Conservation (phyloP, 1,139 yeast species). For the Blastobotrys capitulatus region DNA sequence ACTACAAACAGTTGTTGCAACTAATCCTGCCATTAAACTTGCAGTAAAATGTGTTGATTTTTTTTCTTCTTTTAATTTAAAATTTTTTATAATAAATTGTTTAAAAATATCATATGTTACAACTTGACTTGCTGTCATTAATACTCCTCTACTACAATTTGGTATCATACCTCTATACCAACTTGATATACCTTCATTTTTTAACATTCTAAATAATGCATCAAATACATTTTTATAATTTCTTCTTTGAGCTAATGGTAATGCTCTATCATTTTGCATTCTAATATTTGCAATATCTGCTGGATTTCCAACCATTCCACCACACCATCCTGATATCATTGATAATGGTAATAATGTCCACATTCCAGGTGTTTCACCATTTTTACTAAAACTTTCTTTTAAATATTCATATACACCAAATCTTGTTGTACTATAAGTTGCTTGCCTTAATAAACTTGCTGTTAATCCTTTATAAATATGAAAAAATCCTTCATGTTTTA, state of each 20-base stretch:
- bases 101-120: slow-evolving; percentile 83
- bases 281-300: slow-evolving; percentile 83
- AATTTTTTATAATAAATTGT: slow-evolving; percentile 45
- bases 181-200: slow-evolving; percentile 56
- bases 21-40: slow-evolving; percentile 72
- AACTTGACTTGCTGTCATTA: slow-evolving; percentile 90
- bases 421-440: slow-evolving; percentile 80
- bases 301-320: slow-evolving; percentile 84
- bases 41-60: slow-evolving; percentile 73
- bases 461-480: slow-evolving; percentile 75
- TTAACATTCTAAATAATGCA: slow-evolving; percentile 57
- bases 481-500: slow-evolving; percentile 57
- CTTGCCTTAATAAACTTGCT: slow-evolving; percentile 79
- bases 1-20: slow-evolving; percentile 85
- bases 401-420: slow-evolving; percentile 78
- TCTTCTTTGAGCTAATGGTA: slow-evolving; percentile 61
- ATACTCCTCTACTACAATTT: slow-evolving; percentile 70
- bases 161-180: slow-evolving; percentile 74
- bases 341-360: slow-evolving; percentile 62
- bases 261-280: slow-evolving; percentile 82
- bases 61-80: slow-evolving; percentile 53
- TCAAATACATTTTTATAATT: slow-evolving; percentile 75
- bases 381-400: slow-evolving; percentile 42
- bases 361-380: slow-evolving; percentile 39
- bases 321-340: slow-evolving; percentile 76